Evolutionary conservation across 371 early-diverging fungal genomes (phyloP).

Genomic region (Dinochytrium kinnereticum): DNA sequence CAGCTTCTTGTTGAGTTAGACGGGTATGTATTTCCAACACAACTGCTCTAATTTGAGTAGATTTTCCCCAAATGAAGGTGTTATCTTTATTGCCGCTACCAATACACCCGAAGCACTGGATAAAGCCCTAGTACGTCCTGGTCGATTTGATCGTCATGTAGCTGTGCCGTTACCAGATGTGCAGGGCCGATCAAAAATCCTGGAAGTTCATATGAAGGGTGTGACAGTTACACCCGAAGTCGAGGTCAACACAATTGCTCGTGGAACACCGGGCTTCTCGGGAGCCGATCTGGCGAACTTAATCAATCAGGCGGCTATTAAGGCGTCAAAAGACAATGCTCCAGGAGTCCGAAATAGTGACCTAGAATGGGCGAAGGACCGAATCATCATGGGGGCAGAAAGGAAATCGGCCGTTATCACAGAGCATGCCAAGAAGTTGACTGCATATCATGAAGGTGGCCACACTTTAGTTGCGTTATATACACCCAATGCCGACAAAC

Average conservation of each 20-base stretch:
- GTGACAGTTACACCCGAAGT: constrained; percentile 69
- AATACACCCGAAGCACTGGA: constrained; percentile 98
- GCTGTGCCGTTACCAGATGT: constrained; percentile 96
- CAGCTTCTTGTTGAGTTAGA: constrained; percentile 96
- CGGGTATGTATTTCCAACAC: constrained; percentile 64
- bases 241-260: constrained; percentile 82
- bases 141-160: constrained; percentile 97
- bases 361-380: constrained; percentile 96
- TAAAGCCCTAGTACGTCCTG: constrained; percentile 96
- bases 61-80: constrained; percentile 89
- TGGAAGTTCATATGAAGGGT: constrained; percentile 87
- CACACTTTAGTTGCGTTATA: constrained; percentile 95
- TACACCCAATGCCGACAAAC: constrained; percentile 94
- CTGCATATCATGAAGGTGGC: constrained; percentile 98
- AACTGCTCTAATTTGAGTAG: constrained; percentile 31
- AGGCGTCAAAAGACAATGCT: constrained; percentile 81
- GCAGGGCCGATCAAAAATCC: constrained; percentile 90
- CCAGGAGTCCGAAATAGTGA: constrained; percentile 75
- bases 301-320: constrained; percentile 94
- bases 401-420: constrained; percentile 90
- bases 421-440: constrained; percentile 81
- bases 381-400: constrained; percentile 97
- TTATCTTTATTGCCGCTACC: constrained; percentile 98
- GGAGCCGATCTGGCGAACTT: constrained; percentile 98
- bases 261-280: constrained; percentile 97